These are phyloP conservation scores for Chrysanthemum lavandulifolium DNA, from an alignment of 129 eudicot species.

Conservation along the genomic window DNA sequence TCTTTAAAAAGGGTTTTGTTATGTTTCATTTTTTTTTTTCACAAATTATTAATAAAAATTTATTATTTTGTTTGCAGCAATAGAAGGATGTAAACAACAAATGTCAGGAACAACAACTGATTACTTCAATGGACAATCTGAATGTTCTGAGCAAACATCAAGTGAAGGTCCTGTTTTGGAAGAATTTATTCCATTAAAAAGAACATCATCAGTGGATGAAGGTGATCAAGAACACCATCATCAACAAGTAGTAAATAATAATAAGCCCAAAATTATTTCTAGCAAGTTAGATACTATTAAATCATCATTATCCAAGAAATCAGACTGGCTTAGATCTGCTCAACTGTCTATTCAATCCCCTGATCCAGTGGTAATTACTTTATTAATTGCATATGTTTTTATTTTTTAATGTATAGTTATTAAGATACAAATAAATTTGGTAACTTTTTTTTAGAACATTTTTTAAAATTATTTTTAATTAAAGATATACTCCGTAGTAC, in stretches of 20 bases:
- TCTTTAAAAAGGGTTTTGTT: not conserved
- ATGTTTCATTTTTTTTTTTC: not conserved
- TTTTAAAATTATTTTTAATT: constrained; percentile 1
- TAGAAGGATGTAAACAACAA: constrained; percentile 74
- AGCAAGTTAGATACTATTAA: constrained; percentile 31
- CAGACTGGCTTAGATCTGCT: constrained; percentile 96
- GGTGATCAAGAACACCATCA: constrained; percentile 43
- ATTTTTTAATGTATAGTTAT: not conserved
- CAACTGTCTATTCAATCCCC: constrained; percentile 89
- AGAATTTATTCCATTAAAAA: constrained; percentile 78
- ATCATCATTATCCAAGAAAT: constrained; percentile 50
- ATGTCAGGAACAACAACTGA: constrained; percentile 43
- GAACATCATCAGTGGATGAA: constrained; percentile 36
- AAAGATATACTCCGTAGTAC: too few relatives aligned
- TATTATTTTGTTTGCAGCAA: constrained; percentile 47
- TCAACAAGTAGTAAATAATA: constrained; percentile 22
- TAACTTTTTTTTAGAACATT: too few relatives aligned
- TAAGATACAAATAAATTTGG: not conserved
- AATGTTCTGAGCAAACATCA: constrained; percentile 76
- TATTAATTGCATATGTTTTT: not conserved
- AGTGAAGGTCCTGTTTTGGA: constrained; percentile 78
- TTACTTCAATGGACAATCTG: constrained; percentile 57
- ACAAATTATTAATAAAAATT: not conserved
- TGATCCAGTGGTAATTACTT: constrained; percentile 67
- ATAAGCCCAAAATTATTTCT: constrained; percentile 18